A percentile compares a stretch with the other conserved stretches of the same genome.
These are phyloP conservation scores for Populus euphratica DNA, from an alignment of 345 rosid species.

Conservation along the genomic window DNA sequence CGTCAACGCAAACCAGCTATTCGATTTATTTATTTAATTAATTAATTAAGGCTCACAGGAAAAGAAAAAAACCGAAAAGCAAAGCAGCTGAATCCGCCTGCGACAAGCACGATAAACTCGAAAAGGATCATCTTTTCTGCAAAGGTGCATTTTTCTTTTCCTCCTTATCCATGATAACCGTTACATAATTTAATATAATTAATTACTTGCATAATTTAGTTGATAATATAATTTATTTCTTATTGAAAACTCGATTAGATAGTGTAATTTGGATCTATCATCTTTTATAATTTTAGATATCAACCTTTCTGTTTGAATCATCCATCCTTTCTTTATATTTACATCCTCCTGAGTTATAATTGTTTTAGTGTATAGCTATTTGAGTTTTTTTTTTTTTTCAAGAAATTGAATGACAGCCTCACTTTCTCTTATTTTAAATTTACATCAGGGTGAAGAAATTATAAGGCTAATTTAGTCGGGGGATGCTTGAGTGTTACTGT, in stretches of 20 bases:
- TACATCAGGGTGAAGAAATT: conserved; percentile 9
- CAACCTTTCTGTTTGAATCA: not conserved
- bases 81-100: not conserved
- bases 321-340: not conserved
- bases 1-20: not conserved
- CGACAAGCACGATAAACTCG: no score
- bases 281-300: not conserved
- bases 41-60: not conserved
- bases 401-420: not conserved
- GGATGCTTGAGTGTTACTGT: not conserved
- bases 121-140: not conserved
- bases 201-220: not conserved
- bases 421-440: not conserved
- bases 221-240: not conserved
- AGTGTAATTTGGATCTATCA: not conserved
- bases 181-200: not conserved
- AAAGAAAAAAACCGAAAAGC: not conserved
- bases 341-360: not conserved
- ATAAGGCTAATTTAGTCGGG: not conserved
- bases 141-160: not conserved
- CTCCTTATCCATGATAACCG: not conserved
- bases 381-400: not conserved
- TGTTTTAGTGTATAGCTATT: not conserved
- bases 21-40: not conserved
- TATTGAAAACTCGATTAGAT: not conserved